phyloP scores from a whole-genome alignment of 257 asterid species.

The Buddleja alternifolia region DNA sequence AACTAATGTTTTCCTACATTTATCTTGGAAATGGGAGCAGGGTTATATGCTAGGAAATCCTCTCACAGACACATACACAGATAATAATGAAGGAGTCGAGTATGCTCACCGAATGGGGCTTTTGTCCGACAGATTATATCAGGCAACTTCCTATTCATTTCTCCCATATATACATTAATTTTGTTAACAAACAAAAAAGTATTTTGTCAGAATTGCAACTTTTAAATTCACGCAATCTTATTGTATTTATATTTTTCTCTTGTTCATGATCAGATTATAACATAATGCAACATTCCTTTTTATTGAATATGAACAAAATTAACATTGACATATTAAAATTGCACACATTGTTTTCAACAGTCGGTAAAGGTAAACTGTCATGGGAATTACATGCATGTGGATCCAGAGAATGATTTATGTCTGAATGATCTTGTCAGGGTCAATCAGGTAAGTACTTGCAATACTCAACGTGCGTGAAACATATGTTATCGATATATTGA shows the following conservation, averaged over 20 bases:
- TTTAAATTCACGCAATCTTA: no score
- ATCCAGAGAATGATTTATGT: slow-evolving; percentile 27
- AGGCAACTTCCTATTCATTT: slow-evolving; percentile 8
- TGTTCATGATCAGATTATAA: no score
- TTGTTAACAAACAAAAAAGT: no score
- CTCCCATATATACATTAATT: neutral
- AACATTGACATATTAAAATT: no score
- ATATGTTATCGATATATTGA: no score
- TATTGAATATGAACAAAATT: no score
- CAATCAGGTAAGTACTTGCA: slow-evolving; percentile 7
- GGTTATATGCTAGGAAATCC: slow-evolving; percentile 36
- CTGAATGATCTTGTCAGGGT: slow-evolving; percentile 12
- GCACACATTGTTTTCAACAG: slow-evolving; percentile 9
- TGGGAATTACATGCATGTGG: slow-evolving; percentile 21
- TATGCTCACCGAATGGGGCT: slow-evolving; percentile 38
- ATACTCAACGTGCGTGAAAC: neutral
- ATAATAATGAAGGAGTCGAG: slow-evolving; percentile 3
- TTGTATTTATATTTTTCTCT: no score
- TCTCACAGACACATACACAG: neutral
- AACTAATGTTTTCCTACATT: neutral
- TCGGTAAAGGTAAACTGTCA: slow-evolving; percentile 34
- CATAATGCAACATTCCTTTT: no score
- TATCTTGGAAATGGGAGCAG: slow-evolving; percentile 12
- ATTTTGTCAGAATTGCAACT: no score
- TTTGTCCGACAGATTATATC: slow-evolving; percentile 22